A percentile compares a stretch with the other conserved stretches of the same genome.
Conservation (phyloP, 148 eudicot genomes). For the Rhododendron kiyosumense region DNA sequence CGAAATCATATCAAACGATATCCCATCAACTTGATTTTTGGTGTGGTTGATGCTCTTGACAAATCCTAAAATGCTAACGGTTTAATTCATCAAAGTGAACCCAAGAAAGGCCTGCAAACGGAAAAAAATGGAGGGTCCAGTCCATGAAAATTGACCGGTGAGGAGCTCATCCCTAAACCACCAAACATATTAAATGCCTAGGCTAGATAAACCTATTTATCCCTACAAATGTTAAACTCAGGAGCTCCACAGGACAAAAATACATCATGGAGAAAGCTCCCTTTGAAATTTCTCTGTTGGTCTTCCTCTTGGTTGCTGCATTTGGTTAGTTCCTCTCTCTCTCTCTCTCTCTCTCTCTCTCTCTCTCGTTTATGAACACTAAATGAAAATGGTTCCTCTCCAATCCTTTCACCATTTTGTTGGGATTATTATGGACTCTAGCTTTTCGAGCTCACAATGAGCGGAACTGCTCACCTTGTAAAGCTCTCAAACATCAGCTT, state of each 20-base stretch:
- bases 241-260: not conserved
- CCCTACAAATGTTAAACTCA: not conserved
- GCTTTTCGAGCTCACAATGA: not conserved
- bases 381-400: not conserved
- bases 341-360: not conserved
- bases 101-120: too few relatives aligned
- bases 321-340: not conserved
- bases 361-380: not conserved
- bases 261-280: not conserved
- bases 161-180: not conserved
- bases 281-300: not conserved
- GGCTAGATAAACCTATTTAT: not conserved
- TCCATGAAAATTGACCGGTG: too few relatives aligned
- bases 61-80: too few relatives aligned
- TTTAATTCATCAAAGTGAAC: too few relatives aligned
- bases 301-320: conserved; percentile 4
- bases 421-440: not conserved
- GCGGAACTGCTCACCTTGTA: not conserved
- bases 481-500: not conserved
- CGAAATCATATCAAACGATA: too few relatives aligned
- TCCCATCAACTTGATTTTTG: too few relatives aligned
- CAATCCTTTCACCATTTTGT: not conserved
- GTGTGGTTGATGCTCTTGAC: too few relatives aligned
- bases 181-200: not conserved
- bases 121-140: too few relatives aligned